Conservation (phyloP, 2,329 filamentous ascomycete genomes). For the Alternaria atra region DNA sequence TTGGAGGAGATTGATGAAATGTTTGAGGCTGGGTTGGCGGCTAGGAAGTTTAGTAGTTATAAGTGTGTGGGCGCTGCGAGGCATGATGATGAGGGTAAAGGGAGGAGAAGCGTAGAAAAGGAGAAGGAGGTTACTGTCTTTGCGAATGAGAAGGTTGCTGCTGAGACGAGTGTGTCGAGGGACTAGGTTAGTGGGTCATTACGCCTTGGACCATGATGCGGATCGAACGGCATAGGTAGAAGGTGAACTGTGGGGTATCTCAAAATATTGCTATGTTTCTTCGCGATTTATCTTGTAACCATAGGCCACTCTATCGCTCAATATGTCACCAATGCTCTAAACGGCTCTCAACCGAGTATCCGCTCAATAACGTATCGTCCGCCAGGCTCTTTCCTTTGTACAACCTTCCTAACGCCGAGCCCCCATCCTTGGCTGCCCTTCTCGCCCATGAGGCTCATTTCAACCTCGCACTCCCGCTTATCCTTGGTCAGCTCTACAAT, state of each 20-base stretch:
- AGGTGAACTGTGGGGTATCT: not conserved
- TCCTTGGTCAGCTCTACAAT: conserved; percentile 62
- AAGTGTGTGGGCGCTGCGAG: conserved; percentile 35
- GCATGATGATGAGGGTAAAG: conserved; percentile 18
- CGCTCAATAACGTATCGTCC: conserved; percentile 75
- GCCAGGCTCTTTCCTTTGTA: conserved; percentile 76
- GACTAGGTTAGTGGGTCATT: conserved; percentile 19
- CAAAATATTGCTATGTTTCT: conserved; percentile 1
- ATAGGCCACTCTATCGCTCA: not conserved
- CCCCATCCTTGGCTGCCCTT: conserved; percentile 78
- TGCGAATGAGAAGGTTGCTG: conserved; percentile 37
- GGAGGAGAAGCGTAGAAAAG: conserved; percentile 35
- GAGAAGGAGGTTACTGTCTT: conserved; percentile 38
- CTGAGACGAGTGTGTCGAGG: conserved; percentile 34
- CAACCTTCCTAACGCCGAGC: conserved; percentile 82
- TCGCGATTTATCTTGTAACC: not conserved
- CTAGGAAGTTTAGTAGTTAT: conserved; percentile 56
- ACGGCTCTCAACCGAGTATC: conserved; percentile 46
- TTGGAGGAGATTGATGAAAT: conserved; percentile 66
- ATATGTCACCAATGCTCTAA: not conserved
- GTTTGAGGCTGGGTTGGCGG: conserved; percentile 54
- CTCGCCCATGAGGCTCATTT: conserved; percentile 78
- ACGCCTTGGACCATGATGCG: rapidly evolving
- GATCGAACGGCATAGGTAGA: not conserved
- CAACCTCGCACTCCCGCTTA: conserved; percentile 80